A percentile compares a stretch with the other conserved stretches of the same genome.
phyloP scores from a whole-genome alignment of 495 filamentous ascomycete species.

The Penicillium verhagenii region DNA sequence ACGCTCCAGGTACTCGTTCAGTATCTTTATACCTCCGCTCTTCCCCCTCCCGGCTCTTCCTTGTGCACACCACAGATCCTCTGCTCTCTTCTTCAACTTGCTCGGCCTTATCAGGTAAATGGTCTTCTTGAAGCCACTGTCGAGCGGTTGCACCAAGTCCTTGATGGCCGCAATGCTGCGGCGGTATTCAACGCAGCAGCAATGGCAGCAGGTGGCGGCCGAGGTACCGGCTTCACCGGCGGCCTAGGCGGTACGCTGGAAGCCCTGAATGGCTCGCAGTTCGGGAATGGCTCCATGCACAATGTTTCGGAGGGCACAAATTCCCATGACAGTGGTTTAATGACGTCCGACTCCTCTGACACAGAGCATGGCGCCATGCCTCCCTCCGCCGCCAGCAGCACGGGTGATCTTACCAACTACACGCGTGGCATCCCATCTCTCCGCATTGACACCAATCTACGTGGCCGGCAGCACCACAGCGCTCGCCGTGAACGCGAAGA shows the following conservation, averaged over 20 bases:
- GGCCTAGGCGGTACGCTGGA: constrained; percentile 47
- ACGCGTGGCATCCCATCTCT: constrained; percentile 41
- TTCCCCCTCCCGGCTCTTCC: constrained; percentile 69
- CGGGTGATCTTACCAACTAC: constrained; percentile 25
- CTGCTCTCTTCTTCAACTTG: constrained; percentile 90
- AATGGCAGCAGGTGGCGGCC: constrained; percentile 93
- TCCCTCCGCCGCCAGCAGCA: constrained; percentile 34
- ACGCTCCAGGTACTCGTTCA: constrained; percentile 85
- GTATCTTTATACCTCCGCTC: constrained; percentile 87
- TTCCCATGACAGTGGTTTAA: constrained; percentile 30
- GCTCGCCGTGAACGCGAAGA: constrained; percentile 39
- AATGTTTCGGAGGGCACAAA: constrained; percentile 19
- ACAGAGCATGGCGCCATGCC: constrained; percentile 42
- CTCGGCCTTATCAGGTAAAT: constrained; percentile 88
- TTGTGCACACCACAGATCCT: constrained; percentile 95
- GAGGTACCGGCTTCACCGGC: constrained; percentile 56
- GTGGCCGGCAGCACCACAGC: constrained; percentile 17
- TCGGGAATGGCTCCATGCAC: constrained; percentile 19
- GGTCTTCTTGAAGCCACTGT: constrained; percentile 89
- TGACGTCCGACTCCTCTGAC: constrained; percentile 46
- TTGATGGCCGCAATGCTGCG: constrained; percentile 90
- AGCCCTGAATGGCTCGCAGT: constrained; percentile 40
- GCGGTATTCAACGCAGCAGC: constrained; percentile 98
- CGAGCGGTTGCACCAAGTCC: constrained; percentile 83
- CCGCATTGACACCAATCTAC: constrained; percentile 45